Evolutionary conservation across 352 stramenopile genomes (phyloP).

Genomic region (Globisporangium canariense): DNA sequence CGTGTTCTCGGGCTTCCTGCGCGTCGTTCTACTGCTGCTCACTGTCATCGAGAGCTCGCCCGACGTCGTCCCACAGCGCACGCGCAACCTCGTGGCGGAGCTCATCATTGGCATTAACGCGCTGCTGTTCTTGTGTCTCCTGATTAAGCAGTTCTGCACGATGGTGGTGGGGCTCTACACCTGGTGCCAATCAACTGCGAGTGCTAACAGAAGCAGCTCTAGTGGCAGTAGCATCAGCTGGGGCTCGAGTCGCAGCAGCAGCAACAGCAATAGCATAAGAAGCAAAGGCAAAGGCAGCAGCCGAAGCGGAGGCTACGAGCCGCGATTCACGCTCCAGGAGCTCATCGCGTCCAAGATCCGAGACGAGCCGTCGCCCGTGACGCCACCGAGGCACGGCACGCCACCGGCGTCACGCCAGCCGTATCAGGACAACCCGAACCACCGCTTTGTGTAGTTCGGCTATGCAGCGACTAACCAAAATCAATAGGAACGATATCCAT

Average conservation of each 20-base stretch:
- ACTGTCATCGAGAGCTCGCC: conserved; percentile 32
- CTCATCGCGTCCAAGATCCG: conserved; percentile 21
- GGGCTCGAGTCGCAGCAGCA: conserved; percentile 3
- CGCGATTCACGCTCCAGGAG: conserved; percentile 13
- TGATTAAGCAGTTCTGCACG: conserved; percentile 40
- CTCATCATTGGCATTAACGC: conserved; percentile 43
- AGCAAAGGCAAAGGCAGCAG: background rate
- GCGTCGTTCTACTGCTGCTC: conserved; percentile 43
- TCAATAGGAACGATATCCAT: no score
- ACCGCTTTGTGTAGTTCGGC: conserved; percentile 12
- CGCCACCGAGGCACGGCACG: conserved; percentile 7
- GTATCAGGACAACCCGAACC: conserved; percentile 9
- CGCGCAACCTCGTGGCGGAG: conserved; percentile 36
- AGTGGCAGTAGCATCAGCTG: background rate
- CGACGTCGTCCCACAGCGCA: conserved; percentile 33
- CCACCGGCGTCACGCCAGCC: conserved; percentile 2
- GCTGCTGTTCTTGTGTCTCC: conserved; percentile 38
- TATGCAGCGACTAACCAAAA: no score
- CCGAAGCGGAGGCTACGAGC: conserved; percentile 1
- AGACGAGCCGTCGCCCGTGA: conserved; percentile 8
- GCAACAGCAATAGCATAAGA: background rate
- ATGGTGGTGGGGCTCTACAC: conserved; percentile 16
- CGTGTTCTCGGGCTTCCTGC: conserved; percentile 37
- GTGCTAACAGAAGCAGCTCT: background rate
- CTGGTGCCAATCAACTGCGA: conserved; percentile 12